Conservation (phyloP, 2,329 filamentous ascomycete species). For the Colletotrichum tanaceti region DNA sequence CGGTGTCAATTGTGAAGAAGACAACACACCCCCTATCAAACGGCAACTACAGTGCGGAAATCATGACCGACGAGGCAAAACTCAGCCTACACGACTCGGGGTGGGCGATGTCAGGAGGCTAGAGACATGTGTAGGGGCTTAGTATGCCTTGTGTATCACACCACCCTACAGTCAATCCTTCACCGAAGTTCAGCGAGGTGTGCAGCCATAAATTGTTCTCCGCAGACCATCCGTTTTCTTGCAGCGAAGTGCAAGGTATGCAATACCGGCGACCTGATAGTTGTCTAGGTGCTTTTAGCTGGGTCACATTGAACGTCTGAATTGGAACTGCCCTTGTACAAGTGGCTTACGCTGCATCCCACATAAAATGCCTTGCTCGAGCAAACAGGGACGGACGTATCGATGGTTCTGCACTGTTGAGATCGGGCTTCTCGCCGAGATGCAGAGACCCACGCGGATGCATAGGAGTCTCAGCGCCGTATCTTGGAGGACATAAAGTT, state of each 20-base stretch:
- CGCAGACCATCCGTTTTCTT: background rate
- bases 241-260: constrained; percentile 2
- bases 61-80: constrained; percentile 2
- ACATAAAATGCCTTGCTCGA: background rate
- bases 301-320: background rate
- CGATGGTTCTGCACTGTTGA: constrained; percentile 24
- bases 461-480: constrained; percentile 18
- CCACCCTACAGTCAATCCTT: background rate
- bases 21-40: background rate
- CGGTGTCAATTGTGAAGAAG: background rate
- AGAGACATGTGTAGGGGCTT: background rate
- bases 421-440: constrained; percentile 15
- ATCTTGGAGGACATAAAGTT: constrained; percentile 6
- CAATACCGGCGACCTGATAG: background rate
- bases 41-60: background rate
- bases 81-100: constrained; percentile 6
- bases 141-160: constrained; percentile 15
- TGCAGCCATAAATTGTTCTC: constrained; percentile 1
- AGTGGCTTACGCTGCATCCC: background rate
- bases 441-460: background rate
- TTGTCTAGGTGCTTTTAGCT: background rate
- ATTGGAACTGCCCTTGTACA: background rate
- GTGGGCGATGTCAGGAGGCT: background rate
- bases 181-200: constrained; percentile 26
- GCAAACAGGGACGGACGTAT: constrained; percentile 6